phyloP scores from a whole-genome alignment of 2,329 filamentous ascomycete species.

The Fusarium longipes region DNA sequence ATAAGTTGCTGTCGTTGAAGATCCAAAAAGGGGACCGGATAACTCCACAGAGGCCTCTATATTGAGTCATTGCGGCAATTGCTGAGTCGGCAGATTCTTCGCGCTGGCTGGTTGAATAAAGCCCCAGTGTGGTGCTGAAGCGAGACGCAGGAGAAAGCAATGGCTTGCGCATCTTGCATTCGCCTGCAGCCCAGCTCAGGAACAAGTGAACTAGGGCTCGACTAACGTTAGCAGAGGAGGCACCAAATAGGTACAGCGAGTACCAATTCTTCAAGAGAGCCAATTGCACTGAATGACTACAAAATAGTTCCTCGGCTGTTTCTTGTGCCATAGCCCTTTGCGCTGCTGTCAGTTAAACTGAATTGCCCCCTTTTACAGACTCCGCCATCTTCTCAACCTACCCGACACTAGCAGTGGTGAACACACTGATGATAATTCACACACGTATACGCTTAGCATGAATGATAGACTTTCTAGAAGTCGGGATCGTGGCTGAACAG shows the following conservation, averaged over 20 bases:
- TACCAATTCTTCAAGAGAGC: constrained; percentile 27
- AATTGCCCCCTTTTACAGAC: background rate
- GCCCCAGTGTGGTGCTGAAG: constrained; percentile 40
- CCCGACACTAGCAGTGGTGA: constrained; percentile 22
- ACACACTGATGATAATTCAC: constrained; percentile 4
- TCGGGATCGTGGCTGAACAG: constrained; percentile 14
- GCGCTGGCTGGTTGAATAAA: no score
- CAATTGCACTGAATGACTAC: constrained; percentile 7
- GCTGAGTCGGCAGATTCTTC: constrained; percentile 8
- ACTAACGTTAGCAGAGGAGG: constrained; percentile 23
- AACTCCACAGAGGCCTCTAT: constrained; percentile 27
- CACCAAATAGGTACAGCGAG: constrained; percentile 10
- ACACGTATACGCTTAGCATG: background rate
- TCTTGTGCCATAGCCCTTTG: constrained; percentile 24
- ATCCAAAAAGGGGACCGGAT: constrained; percentile 22
- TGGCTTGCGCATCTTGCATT: constrained; percentile 37
- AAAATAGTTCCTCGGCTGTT: constrained; percentile 2
- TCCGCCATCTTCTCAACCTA: constrained; percentile 10
- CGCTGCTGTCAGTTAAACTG: constrained; percentile 6
- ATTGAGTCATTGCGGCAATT: constrained; percentile 17
- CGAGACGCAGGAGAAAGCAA: constrained; percentile 46
- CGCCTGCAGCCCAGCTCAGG: constrained; percentile 38
- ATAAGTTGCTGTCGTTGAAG: constrained; percentile 1
- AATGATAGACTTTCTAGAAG: background rate
- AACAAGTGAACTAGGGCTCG: constrained; percentile 36